Evolutionary conservation across 106 monocot genomes (phyloP), one percentile per base, ranked within the genome.

Genomic region (Dendrobium catenatum): DNA sequence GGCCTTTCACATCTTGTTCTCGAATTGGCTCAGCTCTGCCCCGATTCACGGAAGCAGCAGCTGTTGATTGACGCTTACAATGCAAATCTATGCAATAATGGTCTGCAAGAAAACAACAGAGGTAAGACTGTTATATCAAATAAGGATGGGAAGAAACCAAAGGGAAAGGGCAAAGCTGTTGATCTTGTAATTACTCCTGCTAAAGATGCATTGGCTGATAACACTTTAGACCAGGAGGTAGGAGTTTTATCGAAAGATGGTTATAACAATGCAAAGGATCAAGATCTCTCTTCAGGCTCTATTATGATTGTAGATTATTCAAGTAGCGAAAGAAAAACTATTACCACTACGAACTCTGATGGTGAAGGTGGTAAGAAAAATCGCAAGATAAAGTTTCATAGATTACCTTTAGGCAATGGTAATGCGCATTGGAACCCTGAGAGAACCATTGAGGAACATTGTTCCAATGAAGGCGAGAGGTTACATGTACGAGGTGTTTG

Each of bases 11-110:
- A 94, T 87, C 91, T 97, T 44, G 80, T 92, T 85, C 81, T 79
- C 77, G 97, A 97, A 44, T 86, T 94, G 79, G 97, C 97, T n/a
- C 67, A 84, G 56, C 90, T 97, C 10, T 94, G 89, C 68, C 97
- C 97, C 67, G 94, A 97, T 87, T 41, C 81, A 51, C 79, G 80
- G 79, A 97, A 94, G 56, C 92, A 89, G 84, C 85, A 81, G 79
- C 92, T 92, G 37, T 91, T 97, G 17, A 81, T 84, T 75, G 92
- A 92, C 72, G 85, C 89, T 2, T 97, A 91, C 82, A 80, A 87
- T 79, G 82, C 88, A 10, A 92, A 83, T 85, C 17, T 92, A 5
- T 79, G 68, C 10, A 40, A 47, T 78, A 85, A 85, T 26, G 73
- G 49, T 43, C 26, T 70, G 70, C 83, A 58, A 82, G 82, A 94